Base-by-base conservation (phyloP, 129 eudicot genomes). In the Lonicera japonica region DNA sequence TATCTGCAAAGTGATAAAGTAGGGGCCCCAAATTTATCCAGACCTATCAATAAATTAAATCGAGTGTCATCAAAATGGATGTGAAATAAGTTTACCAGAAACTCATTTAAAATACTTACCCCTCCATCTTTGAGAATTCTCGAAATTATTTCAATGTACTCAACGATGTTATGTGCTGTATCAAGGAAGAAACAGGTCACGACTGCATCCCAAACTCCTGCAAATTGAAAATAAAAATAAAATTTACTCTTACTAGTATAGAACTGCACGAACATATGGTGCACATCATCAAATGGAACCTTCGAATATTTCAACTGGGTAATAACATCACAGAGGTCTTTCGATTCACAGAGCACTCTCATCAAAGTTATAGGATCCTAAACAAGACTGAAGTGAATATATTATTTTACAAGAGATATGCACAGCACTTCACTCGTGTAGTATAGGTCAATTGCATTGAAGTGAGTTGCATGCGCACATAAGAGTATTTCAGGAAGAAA, bases 1-100 rank as follows among this genome's bases (percentile, higher is more conserved):
- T 58, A 77, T 92, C 96, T 10, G 99, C 96, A 68, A 92, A 92
- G 81, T 92, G 99, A 82, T 92, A 92, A 21, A 92, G 99, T 66
- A 92, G 67, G 54, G 99, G 99, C 14, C 99, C 99, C 71, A 92
- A 78, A 65, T 92, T 92, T 75, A 92, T 87, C 99, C 99, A 92
- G 14, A 92, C 88, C 99, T 92, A 80, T 59, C 67, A 61, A 73
- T 34, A 76, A 65, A 61, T 34, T 64, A 80, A 18, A 11, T 53
- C 3, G 18, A 9, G 25, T 65, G 29, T 36, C 19, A 0, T 50
- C 25, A 1, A 25, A 59, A 47, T 23, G n/a, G 47, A 47, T 40
- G 58, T 18, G 60, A 6, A 58, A 50, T 34, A 39, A 41, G 60
- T 25, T 17, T 20, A 61, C 36, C 11, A 67, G 55, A 53, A 68